Conservation (phyloP, 2,329 filamentous ascomycete species). For the Pseudocercospora musae region DNA sequence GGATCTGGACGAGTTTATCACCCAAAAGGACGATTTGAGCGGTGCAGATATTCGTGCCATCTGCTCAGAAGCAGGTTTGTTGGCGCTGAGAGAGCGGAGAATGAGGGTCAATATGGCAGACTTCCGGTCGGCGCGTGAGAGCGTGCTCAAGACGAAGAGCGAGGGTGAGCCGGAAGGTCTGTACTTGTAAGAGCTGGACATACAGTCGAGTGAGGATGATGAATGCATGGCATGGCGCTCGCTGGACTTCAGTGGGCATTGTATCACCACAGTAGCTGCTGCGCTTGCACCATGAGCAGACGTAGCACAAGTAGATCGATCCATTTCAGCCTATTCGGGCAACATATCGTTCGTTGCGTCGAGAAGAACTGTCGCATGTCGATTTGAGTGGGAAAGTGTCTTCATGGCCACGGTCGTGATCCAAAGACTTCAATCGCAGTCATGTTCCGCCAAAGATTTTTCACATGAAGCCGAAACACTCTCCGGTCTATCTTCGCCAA, state of each 20-base stretch:
- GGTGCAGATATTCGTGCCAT: slow-evolving; percentile 99
- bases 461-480: not conserved
- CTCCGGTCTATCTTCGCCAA: not conserved
- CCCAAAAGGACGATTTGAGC: slow-evolving; percentile 94
- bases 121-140: slow-evolving; percentile 87
- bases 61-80: slow-evolving; percentile 91
- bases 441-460: not conserved
- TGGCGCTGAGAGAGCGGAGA: slow-evolving; percentile 88
- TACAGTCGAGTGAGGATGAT: not conserved
- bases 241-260: slow-evolving; percentile 1
- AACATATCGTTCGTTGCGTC: not conserved
- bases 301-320: not conserved
- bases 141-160: slow-evolving; percentile 96
- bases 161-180: slow-evolving; percentile 97
- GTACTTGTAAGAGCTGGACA: slow-evolving; percentile 81
- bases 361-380: not conserved
- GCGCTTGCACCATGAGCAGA: slow-evolving; percentile 7
- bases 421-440: not conserved
- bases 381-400: not conserved
- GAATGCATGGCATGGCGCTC: slow-evolving; percentile 4
- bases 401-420: not conserved
- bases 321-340: not conserved
- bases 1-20: slow-evolving; percentile 98
- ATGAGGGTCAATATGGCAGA: slow-evolving; percentile 99
- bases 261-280: slow-evolving; percentile 13